These are phyloP conservation scores for Alopecurus myosuroides DNA, from an alignment of 176 grass and related monocot species.

Conservation along the genomic window DNA sequence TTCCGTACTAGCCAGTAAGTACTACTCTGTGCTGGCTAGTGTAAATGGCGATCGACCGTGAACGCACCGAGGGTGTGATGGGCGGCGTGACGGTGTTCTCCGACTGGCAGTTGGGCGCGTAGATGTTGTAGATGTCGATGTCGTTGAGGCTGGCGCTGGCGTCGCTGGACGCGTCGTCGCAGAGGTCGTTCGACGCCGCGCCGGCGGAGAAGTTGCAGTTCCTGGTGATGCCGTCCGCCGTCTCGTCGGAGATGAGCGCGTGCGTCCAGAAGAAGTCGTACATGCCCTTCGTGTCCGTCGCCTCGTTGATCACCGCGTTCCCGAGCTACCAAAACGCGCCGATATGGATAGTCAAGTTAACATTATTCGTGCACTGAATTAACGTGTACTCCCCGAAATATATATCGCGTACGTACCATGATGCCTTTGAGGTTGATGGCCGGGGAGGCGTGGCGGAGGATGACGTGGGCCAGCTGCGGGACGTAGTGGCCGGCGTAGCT, in stretches of 20 bases:
- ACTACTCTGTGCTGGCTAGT: neutral
- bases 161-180: neutral
- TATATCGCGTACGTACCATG: conserved; percentile 47
- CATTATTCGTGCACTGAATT: too few relatives aligned
- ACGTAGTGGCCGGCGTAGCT: conserved; percentile 93
- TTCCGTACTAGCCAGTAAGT: neutral
- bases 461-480: conserved; percentile 67
- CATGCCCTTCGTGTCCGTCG: conserved; percentile 58
- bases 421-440: conserved; percentile 84
- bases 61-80: conserved; percentile 49
- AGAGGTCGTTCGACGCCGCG: neutral
- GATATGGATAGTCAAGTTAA: too few relatives aligned
- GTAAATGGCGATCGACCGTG: too few relatives aligned
- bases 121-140: conserved; percentile 95
- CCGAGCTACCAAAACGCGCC: conserved; percentile 38
- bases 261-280: conserved; percentile 93
- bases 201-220: conserved; percentile 61
- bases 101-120: conserved; percentile 59
- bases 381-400: too few relatives aligned
- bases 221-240: conserved; percentile 36
- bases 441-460: conserved; percentile 35
- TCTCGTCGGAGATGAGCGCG: conserved; percentile 76
- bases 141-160: neutral
- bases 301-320: conserved; percentile 79
- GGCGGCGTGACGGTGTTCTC: conserved; percentile 30